Evolutionary conservation across 495 filamentous ascomycete genomes (phyloP).

Genomic region (Oidiodendron maius): DNA sequence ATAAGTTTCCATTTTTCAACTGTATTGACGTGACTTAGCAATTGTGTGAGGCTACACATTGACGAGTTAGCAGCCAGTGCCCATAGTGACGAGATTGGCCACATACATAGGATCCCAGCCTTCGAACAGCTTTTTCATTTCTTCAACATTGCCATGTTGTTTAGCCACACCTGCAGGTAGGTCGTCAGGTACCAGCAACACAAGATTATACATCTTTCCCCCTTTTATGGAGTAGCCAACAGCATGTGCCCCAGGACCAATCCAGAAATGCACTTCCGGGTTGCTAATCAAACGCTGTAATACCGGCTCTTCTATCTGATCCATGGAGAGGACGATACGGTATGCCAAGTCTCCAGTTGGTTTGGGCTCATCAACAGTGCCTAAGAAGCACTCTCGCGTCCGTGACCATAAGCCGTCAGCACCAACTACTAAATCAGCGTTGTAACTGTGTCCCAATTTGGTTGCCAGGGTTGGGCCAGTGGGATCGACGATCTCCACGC

Average conservation of each 20-base stretch:
- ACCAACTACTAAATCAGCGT: conserved; percentile 49
- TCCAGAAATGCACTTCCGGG: conserved; percentile 60
- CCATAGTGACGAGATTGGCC: too few relatives aligned
- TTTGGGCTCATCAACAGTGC: conserved; percentile 34
- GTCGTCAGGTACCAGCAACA: conserved; percentile 47
- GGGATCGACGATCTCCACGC: conserved; percentile 19
- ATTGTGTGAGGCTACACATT: too few relatives aligned
- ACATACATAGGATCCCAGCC: background rate
- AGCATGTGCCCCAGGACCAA: conserved; percentile 52
- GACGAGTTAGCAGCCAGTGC: too few relatives aligned
- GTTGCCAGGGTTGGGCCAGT: conserved; percentile 22
- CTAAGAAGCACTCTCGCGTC: conserved; percentile 42
- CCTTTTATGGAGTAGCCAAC: conserved; percentile 51
- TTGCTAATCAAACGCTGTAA: conserved; percentile 41
- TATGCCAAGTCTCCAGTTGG: conserved; percentile 67
- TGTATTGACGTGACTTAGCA: conserved; percentile 15
- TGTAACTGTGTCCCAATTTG: conserved; percentile 25
- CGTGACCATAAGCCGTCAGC: conserved; percentile 53
- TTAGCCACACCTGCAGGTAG: conserved; percentile 36
- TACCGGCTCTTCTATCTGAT: conserved; percentile 46
- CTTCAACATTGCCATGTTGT: background rate
- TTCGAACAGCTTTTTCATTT: background rate
- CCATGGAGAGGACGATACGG: conserved; percentile 50
- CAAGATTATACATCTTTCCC: conserved; percentile 51
- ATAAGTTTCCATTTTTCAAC: conserved; percentile 33